A percentile compares a stretch with the other conserved stretches of the same genome.
Conservation (phyloP, 257 asterid species). For the Apocynum venetum region DNA sequence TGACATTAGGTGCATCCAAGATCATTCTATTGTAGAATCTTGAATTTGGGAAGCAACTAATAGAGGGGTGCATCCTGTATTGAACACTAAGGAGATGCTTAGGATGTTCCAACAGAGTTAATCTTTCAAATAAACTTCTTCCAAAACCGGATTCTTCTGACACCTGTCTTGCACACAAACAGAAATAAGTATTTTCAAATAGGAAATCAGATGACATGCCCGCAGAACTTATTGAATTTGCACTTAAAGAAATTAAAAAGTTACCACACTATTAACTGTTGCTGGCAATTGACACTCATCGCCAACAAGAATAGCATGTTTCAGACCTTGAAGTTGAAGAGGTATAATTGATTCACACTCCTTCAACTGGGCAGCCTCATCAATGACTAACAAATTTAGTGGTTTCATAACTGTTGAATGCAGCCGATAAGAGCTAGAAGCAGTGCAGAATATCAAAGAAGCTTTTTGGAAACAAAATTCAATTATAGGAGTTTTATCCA, state of each 20-base stretch:
- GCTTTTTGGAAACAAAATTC: constrained; percentile 43
- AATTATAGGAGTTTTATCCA: not conserved
- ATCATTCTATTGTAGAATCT: constrained; percentile 40
- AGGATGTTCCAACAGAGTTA: constrained; percentile 45
- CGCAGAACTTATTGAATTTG: not conserved
- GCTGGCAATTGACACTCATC: constrained; percentile 60
- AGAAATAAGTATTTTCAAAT: not conserved
- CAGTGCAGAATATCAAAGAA: constrained; percentile 52
- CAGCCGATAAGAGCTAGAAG: constrained; percentile 39
- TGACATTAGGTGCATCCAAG: constrained; percentile 41
- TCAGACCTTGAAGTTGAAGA: constrained; percentile 43
- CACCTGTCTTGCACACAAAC: constrained; percentile 19
- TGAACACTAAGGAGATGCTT: constrained; percentile 50
- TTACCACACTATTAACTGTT: constrained; percentile 46
- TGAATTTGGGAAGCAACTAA: constrained; percentile 26
- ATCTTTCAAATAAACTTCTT: constrained; percentile 57
- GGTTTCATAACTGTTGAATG: constrained; percentile 30
- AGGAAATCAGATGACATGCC: not conserved
- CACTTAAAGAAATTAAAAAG: not conserved
- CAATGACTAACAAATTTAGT: constrained; percentile 42
- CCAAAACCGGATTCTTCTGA: constrained; percentile 51
- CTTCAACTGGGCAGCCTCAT: constrained; percentile 63
- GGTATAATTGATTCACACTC: constrained; percentile 54
- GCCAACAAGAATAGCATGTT: constrained; percentile 48
- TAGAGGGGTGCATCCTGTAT: constrained; percentile 44